These are phyloP conservation scores for Draba incana DNA, from an alignment of 345 rosid genomes.

Conservation along the genomic window DNA sequence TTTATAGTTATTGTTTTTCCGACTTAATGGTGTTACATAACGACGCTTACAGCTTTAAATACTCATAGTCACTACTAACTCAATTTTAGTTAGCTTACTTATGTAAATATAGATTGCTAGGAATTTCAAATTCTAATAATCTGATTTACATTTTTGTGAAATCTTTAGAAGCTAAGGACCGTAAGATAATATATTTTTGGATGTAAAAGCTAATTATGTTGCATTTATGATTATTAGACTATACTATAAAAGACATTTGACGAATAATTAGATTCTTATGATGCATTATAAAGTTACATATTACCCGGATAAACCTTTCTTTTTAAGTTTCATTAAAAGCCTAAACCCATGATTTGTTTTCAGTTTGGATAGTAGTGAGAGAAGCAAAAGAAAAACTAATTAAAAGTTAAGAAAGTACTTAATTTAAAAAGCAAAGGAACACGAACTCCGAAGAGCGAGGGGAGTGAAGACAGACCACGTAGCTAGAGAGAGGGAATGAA, in stretches of 20 bases:
- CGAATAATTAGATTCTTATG: neutral
- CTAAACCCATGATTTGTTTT: conserved; percentile 31
- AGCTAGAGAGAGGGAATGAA: conserved; percentile 13
- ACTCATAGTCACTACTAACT: too few relatives aligned
- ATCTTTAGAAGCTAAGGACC: neutral
- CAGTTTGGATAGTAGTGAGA: conserved; percentile 16
- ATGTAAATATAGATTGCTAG: neutral
- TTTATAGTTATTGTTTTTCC: neutral
- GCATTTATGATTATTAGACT: too few relatives aligned
- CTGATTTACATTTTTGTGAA: neutral
- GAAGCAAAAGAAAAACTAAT: neutral
- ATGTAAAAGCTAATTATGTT: too few relatives aligned
- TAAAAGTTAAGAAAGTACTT: neutral
- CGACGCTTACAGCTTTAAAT: too few relatives aligned
- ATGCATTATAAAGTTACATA: conserved; percentile 5
- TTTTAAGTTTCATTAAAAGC: conserved; percentile 31
- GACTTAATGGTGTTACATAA: too few relatives aligned
- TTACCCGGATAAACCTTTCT: conserved; percentile 15
- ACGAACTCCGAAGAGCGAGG: conserved; percentile 29
- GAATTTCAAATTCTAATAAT: neutral
- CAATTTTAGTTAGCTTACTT: too few relatives aligned
- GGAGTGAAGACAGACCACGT: conserved; percentile 35
- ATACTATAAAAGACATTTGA: too few relatives aligned
- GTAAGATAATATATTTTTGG: too few relatives aligned
- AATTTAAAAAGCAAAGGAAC: conserved; percentile 18